phyloP scores from a whole-genome alignment of 257 asterid species.

The Rehmannia glutinosa region DNA sequence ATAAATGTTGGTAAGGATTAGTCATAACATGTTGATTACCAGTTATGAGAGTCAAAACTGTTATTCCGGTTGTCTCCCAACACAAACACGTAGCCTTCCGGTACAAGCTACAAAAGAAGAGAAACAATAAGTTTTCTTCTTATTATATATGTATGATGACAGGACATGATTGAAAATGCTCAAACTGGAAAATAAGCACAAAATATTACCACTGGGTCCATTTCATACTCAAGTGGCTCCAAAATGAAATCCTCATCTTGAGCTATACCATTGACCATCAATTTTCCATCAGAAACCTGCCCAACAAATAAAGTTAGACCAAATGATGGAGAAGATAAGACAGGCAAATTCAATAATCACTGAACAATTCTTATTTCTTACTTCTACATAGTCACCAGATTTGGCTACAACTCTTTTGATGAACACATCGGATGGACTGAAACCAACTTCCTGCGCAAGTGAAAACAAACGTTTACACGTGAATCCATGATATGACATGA shows the following conservation, averaged over 20 bases:
- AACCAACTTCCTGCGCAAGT: conserved; percentile 52
- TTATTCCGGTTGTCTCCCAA: conserved; percentile 97
- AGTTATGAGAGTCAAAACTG: conserved; percentile 86
- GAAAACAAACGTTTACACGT: background rate
- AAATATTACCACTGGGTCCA: conserved; percentile 65
- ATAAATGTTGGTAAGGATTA: background rate
- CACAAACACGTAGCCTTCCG: conserved; percentile 85
- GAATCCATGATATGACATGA: conserved; percentile 7
- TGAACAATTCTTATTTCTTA: conserved; percentile 30
- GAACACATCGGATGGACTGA: conserved; percentile 59
- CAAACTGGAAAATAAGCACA: conserved; percentile 1
- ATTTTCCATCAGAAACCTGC: conserved; percentile 73
- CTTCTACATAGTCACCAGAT: conserved; percentile 89
- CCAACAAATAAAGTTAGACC: conserved; percentile 1
- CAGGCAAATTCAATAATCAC: conserved; percentile 5
- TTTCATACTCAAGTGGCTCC: conserved; percentile 80
- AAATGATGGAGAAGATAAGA: background rate
- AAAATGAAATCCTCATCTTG: conserved; percentile 74
- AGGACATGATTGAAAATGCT: background rate
- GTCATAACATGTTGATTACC: conserved; percentile 34
- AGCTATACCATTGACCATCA: conserved; percentile 60
- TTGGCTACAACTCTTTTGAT: conserved; percentile 87
- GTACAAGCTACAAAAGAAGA: conserved; percentile 59
- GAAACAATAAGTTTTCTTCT: conserved; percentile 8
- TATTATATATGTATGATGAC: background rate